phyloP scores from a whole-genome alignment of 306 rosid genomes.

The Lathyrus tuberosus region DNA sequence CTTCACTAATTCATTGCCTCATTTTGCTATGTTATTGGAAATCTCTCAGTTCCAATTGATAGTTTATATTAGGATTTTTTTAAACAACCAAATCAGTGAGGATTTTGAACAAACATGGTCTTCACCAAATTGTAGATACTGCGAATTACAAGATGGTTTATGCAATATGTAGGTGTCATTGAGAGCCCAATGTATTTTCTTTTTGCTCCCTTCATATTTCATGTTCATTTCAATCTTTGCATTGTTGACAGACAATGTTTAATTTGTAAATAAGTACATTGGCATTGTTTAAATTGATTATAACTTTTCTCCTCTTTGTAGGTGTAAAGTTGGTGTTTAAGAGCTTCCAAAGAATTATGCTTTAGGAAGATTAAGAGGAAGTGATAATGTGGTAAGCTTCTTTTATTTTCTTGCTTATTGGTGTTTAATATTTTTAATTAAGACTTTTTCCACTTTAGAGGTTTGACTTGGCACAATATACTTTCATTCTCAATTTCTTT shows the following conservation, averaged over 20 bases:
- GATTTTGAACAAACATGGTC: no score
- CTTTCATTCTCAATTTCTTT: conserved; percentile 2
- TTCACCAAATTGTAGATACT: no score
- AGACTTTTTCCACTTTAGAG: conserved; percentile 6
- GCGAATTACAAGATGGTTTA: no score
- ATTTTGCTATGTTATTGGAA: no score
- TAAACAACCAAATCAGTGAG: no score
- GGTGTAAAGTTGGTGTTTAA: conserved; percentile 90
- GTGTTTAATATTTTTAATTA: not conserved
- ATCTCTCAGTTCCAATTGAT: no score
- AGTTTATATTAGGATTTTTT: no score
- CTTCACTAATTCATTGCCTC: no score
- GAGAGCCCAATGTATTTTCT: conserved; percentile 60
- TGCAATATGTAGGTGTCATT: conserved; percentile 81
- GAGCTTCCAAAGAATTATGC: conserved; percentile 80
- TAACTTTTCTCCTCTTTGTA: conserved; percentile 23
- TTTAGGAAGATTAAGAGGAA: conserved; percentile 90
- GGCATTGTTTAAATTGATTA: conserved; percentile 14
- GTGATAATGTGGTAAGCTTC: conserved; percentile 85
- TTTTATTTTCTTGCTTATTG: conserved; percentile 6
- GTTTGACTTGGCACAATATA: not conserved
- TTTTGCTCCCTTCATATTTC: conserved; percentile 20
- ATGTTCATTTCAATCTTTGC: conserved; percentile 19
- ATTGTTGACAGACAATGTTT: not conserved
- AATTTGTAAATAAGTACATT: not conserved